Evolutionary conservation across 768 basidiomycete genomes (phyloP).

Genomic region (Calocera viscosa): DNA sequence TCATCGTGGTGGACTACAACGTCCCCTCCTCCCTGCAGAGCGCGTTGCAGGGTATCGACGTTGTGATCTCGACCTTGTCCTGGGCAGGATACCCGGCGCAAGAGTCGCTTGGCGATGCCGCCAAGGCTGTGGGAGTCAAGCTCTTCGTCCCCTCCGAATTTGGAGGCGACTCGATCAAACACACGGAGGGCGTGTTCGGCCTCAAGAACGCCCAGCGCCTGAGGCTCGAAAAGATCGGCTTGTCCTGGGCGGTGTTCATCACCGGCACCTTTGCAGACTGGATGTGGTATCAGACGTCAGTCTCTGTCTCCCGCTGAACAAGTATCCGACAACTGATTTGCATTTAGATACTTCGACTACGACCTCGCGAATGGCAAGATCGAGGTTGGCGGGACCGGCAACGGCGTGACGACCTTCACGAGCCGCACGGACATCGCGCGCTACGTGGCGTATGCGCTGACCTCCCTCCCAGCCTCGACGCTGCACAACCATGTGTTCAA

Average conservation of each 20-base stretch:
- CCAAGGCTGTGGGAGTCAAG: constrained; percentile 23
- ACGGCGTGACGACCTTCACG: constrained; percentile 14
- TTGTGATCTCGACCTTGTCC: constrained; percentile 24
- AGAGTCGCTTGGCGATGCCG: constrained; percentile 23
- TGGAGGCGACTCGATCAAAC: constrained; percentile 8
- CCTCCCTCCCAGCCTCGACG: constrained; percentile 12
- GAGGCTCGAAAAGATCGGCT: constrained; percentile 5
- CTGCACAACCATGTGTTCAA: constrained; percentile 4
- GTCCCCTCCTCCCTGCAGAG: too few species aligned
- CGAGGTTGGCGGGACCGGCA: constrained; percentile 16
- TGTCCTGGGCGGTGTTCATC: constrained; percentile 17
- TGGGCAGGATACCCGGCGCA: constrained; percentile 17
- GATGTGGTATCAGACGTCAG: too few species aligned
- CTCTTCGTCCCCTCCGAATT: constrained; percentile 24
- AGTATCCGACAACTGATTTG: neutral
- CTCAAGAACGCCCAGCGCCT: too few species aligned
- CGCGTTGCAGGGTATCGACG: constrained; percentile 14
- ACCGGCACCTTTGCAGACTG: constrained; percentile 14
- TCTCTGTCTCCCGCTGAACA: neutral
- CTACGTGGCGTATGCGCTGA: constrained; percentile 17
- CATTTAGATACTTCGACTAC: constrained; percentile 6
- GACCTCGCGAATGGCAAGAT: constrained; percentile 16
- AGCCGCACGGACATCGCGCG: constrained; percentile 19
- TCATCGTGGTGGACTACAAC: too few species aligned
- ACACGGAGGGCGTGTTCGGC: too few species aligned